Evolutionary conservation across 2,329 filamentous ascomycete species (phyloP).

Genomic region (Rhynchosporium graminicola): DNA sequence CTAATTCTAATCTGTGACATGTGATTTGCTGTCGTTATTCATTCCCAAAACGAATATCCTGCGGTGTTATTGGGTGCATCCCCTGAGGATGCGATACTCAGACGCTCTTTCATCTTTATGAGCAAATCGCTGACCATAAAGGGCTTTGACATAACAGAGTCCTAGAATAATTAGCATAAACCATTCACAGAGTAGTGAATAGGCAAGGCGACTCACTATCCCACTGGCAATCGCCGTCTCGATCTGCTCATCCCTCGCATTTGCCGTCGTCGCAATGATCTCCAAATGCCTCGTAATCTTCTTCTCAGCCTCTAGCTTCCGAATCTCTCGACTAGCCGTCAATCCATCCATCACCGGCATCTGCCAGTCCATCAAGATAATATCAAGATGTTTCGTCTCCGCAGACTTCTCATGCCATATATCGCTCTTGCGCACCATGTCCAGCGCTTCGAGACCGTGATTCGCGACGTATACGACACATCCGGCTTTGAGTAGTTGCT

Average conservation of each 20-base stretch:
- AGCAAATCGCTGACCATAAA: constrained; percentile 30
- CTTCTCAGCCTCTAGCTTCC: constrained; percentile 56
- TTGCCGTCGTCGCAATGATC: constrained; percentile 41
- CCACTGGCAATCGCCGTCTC: constrained; percentile 32
- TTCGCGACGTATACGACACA: constrained; percentile 51
- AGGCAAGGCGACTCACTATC: constrained; percentile 19
- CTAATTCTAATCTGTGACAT: background rate
- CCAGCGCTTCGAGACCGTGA: constrained; percentile 58
- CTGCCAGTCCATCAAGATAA: constrained; percentile 75
- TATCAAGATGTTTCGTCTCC: constrained; percentile 48
- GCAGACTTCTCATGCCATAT: constrained; percentile 31
- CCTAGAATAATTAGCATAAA: constrained; percentile 14
- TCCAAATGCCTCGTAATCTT: constrained; percentile 49
- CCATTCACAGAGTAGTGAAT: background rate
- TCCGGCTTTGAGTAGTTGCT: constrained; percentile 50
- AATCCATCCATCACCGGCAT: constrained; percentile 75
- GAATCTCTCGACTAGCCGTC: constrained; percentile 64
- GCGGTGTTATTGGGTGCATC: background rate
- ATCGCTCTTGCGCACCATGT: constrained; percentile 38
- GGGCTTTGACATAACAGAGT: constrained; percentile 34
- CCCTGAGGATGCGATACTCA: constrained; percentile 15
- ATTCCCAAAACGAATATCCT: constrained; percentile 17
- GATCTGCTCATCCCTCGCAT: constrained; percentile 38
- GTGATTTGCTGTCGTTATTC: background rate
- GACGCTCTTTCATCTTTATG: constrained; percentile 29